Evolutionary conservation across 345 rosid species (phyloP).

Genomic region (Balakata baccata): DNA sequence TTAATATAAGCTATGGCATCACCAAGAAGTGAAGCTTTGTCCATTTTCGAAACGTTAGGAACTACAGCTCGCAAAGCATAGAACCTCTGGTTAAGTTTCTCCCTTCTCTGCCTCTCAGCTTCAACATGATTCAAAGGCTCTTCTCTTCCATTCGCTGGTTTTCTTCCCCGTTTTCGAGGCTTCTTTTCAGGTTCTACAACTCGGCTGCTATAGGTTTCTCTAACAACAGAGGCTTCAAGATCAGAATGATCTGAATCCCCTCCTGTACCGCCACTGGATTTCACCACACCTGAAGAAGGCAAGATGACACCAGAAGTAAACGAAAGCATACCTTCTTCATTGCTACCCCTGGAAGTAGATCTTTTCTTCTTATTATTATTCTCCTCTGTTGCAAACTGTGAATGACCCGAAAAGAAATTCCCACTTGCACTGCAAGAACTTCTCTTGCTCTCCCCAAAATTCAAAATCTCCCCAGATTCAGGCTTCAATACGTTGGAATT

Average conservation of each 20-base stretch:
- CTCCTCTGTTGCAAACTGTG: slow-evolving; percentile 47
- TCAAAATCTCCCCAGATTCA: slow-evolving; percentile 70
- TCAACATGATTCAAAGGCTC: slow-evolving; percentile 96
- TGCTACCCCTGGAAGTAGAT: slow-evolving; percentile 54
- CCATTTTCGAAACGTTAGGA: slow-evolving; percentile 96
- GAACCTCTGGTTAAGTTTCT: slow-evolving; percentile 88
- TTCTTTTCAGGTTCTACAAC: slow-evolving; percentile 72
- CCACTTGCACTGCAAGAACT: slow-evolving; percentile 40
- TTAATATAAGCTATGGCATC: slow-evolving; percentile 86
- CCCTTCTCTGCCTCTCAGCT: slow-evolving; percentile 97
- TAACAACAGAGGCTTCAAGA: slow-evolving; percentile 78
- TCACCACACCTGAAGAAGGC: slow-evolving; percentile 53
- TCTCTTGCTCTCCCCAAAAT: slow-evolving; percentile 73
- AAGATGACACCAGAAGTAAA: slow-evolving; percentile 67
- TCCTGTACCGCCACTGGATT: slow-evolving; percentile 48
- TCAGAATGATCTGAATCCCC: slow-evolving; percentile 91
- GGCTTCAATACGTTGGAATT: slow-evolving; percentile 58
- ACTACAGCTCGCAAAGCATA: slow-evolving; percentile 87
- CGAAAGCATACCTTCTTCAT: slow-evolving; percentile 76
- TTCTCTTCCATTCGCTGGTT: slow-evolving; percentile 94
- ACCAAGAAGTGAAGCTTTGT: slow-evolving; percentile 90
- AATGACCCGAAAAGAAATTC: slow-evolving; percentile 48
- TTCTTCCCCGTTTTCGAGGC: slow-evolving; percentile 83
- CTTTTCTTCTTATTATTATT: slow-evolving; percentile 63
- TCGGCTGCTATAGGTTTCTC: slow-evolving; percentile 58